Conservation (phyloP, 2,329 filamentous ascomycete genomes). For the Aspergillus thermomutatus region DNA sequence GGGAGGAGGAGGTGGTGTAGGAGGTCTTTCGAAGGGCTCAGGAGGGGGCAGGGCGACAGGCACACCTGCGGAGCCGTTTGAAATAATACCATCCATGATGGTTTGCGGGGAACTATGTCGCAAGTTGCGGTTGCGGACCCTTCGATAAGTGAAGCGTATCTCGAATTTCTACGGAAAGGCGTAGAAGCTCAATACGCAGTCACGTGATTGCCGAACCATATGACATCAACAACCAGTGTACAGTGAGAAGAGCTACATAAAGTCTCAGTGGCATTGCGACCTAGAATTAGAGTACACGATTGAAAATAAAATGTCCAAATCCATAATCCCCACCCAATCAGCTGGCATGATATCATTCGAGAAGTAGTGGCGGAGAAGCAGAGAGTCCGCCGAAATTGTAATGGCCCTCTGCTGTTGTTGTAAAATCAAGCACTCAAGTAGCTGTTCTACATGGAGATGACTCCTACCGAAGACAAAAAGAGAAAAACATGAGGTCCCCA, state of each 20-base stretch:
- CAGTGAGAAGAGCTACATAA: not conserved
- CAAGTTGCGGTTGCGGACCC: not conserved
- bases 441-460: constrained; percentile 19
- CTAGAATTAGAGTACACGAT: constrained; percentile 29
- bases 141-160: constrained; percentile 7
- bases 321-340: constrained; percentile 20
- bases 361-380: constrained; percentile 7
- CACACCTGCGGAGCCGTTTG: constrained; percentile 23
- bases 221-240: not conserved
- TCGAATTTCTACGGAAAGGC: constrained; percentile 29
- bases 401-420: constrained; percentile 5
- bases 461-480: constrained; percentile 8
- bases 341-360: constrained; percentile 19
- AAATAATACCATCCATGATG: constrained; percentile 34
- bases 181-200: constrained; percentile 15
- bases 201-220: constrained; percentile 19
- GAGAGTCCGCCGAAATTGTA: constrained; percentile 1
- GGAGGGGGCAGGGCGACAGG: constrained; percentile 33
- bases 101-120: not conserved
- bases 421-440: constrained; percentile 4
- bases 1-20: constrained; percentile 41
- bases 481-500: constrained; percentile 7
- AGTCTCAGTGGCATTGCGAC: constrained; percentile 13
- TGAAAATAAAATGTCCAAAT: constrained; percentile 21
- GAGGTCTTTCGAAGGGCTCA: constrained; percentile 35